Percentiles rank a stretch among this genome's conserved stretches.
Evolutionary conservation across 768 basidiomycete genomes (phyloP).

Genomic region (Leccinum pellstonianum): DNA sequence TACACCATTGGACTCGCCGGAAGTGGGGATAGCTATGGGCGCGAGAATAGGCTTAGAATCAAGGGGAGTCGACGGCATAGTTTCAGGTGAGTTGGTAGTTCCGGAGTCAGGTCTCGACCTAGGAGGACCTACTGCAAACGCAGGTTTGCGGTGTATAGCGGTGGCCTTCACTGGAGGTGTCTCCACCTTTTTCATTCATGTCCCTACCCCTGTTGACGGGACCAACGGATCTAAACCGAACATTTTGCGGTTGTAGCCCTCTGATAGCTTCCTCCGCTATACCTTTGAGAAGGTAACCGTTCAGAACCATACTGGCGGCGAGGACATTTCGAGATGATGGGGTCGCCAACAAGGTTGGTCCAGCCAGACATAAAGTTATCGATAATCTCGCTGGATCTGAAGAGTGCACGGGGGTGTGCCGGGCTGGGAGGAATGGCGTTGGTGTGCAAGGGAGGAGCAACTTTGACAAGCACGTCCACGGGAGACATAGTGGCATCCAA

Average conservation of each 20-base stretch:
- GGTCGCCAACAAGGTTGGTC: constrained; percentile 91
- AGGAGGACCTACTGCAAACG: constrained; percentile 28
- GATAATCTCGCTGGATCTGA: constrained; percentile 52
- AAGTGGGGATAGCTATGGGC: constrained; percentile 24
- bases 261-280: constrained; percentile 57
- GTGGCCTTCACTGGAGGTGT: constrained; percentile 12
- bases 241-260: constrained; percentile 30
- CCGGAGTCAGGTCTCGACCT: constrained; percentile 12
- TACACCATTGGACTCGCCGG: constrained; percentile 27
- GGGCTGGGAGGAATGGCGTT: constrained; percentile 41
- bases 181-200: too few relatives aligned
- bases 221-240: constrained; percentile 30
- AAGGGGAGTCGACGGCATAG: constrained; percentile 13
- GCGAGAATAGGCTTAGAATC: constrained; percentile 21
- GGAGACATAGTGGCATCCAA: constrained; percentile 19
- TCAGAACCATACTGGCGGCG: constrained; percentile 82
- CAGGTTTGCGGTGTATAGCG: constrained; percentile 15
- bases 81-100: constrained; percentile 18
- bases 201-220: constrained; percentile 21
- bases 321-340: constrained; percentile 89
- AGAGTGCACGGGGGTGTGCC: constrained; percentile 31
- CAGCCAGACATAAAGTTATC: constrained; percentile 89
- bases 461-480: constrained; percentile 53
- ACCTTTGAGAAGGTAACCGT: constrained; percentile 90
- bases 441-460: constrained; percentile 60